Evolutionary conservation across 768 basidiomycete genomes (phyloP), one percentile per base, ranked within the genome.

Genomic region (Auricularia sp.): DNA sequence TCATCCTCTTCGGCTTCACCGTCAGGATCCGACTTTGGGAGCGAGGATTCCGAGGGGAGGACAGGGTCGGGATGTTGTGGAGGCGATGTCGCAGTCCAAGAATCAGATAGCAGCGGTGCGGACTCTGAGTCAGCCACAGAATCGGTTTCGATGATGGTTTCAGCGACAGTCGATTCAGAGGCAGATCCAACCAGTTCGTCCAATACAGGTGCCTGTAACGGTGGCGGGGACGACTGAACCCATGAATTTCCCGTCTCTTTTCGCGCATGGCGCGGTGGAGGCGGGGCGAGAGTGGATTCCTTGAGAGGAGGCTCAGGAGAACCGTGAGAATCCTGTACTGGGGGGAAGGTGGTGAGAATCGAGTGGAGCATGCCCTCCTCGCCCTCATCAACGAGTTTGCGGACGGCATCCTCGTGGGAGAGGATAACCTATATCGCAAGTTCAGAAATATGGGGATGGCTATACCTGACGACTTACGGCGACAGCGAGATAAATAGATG

Each of bases 401-500:
- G 68, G 21, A 90, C 83, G 64, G 91, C 85, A 14, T 82, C 78
- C 72, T 90, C 92, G 65, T 91, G 83, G 4, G 82, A 77, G 10
- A 96, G 74, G 54, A 92, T 81, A 51, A 94, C 79, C 94, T 96
- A 71, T 1, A 66, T 37, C 16, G 51, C 8, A 34, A 59, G 8
- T 6, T 8, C 11, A 7, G 11, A 29, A 34, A 8, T 13, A n/a
- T 6, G 29, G 16, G 33, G 8, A 14, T 24, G 14, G 2, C 51
- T 51, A n/a, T 54, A 18, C 54, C 18, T 35, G 10, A 21, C 29
- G 1, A 81, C 89, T 69, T 72, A 96, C 93, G 47, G 90, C 88
- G 39, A 88, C 84, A 16, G 86, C 86, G 10, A 97, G 83, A 77
- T 96, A 98, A 0, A 96, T 88, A 2, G 85, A 81, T 1, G 81